Evolutionary conservation across 1,284 basidiomycete genomes (phyloP), one percentile per base, ranked within the genome.

Genomic region (Puccinia polysora): DNA sequence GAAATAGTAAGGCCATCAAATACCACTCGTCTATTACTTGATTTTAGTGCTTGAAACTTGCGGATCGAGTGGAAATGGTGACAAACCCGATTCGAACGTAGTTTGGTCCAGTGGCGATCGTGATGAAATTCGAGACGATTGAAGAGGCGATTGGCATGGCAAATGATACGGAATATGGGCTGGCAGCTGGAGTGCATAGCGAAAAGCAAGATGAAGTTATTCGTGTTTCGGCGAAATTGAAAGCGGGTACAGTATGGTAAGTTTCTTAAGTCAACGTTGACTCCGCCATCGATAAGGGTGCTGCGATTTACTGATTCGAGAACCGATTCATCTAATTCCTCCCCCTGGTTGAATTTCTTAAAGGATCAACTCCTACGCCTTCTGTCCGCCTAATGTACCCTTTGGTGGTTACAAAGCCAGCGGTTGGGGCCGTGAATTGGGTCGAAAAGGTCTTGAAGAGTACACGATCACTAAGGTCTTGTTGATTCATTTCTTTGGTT

Each of bases 321-420:
- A 75, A n/a, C 59, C 75, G 28, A 65, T 74, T 50, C 74, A 74
- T 20, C 69, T 73, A 0, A 77, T 10, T 28, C 8, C n/a, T 45
- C 5, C 4, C 15, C n/a, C 25, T 28, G 12, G 2, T 45, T 12
- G 23, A 23, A 25, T 52, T 18, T 52, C 23, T 38, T n/a, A 14
- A 4, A 63, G 38, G 50, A 58, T 52, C 25, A 56, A 65, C 49
- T 58, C 60, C 5, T 64, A 65, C 52, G 60, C 52, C 12, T 64
- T 65, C 38, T 65, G 63, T 36, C 62, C 34, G 12, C 68, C 89
- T 79, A 89, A 90, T 73, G 89, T 90, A 45, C 92, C 94, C 0
- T 96, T 96, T 77, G 94, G 93, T 28, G 93, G 94, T 15, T 94
- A 91, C 83, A 94, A 93, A 81, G 87, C 87, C 77, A 86, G 84